Conservation (phyloP, 2,329 filamentous ascomycete species). For the Fusarium compactum region DNA sequence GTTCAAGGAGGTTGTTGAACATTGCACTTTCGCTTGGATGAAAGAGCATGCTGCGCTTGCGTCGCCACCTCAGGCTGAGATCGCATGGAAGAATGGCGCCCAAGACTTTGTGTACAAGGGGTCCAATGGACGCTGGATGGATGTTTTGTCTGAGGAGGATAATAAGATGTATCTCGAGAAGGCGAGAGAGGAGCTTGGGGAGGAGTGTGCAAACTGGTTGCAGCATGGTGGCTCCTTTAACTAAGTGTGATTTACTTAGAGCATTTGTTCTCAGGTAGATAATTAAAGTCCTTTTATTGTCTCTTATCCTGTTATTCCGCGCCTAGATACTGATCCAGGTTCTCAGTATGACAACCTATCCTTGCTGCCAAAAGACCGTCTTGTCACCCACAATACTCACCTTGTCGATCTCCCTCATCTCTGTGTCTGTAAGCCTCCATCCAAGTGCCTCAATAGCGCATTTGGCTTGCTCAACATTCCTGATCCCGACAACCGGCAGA, state of each 20-base stretch:
- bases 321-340: not conserved
- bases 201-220: conserved; percentile 6
- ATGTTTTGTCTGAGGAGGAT: not conserved
- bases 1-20: conserved; percentile 1
- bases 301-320: no score
- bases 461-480: conserved; percentile 12
- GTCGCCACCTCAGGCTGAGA: not conserved
- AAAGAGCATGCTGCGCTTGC: not conserved
- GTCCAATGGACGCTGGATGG: conserved; percentile 3
- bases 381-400: conserved; percentile 10
- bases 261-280: no score
- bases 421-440: conserved; percentile 8
- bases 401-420: conserved; percentile 14
- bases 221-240: not conserved
- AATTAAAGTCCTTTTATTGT: no score
- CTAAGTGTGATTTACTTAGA: no score
- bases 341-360: not conserved
- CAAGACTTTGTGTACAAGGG: conserved; percentile 19
- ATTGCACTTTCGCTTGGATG: conserved; percentile 27
- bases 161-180: not conserved
- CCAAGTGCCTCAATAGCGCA: conserved; percentile 13
- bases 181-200: not conserved
- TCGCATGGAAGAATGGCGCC: conserved; percentile 12
- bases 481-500: conserved; percentile 13
- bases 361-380: conserved; percentile 15